Percentiles rank a stretch among this genome's conserved stretches.
phyloP scores from a whole-genome alignment of 306 rosid genomes.

The Phaseolus lunatus region DNA sequence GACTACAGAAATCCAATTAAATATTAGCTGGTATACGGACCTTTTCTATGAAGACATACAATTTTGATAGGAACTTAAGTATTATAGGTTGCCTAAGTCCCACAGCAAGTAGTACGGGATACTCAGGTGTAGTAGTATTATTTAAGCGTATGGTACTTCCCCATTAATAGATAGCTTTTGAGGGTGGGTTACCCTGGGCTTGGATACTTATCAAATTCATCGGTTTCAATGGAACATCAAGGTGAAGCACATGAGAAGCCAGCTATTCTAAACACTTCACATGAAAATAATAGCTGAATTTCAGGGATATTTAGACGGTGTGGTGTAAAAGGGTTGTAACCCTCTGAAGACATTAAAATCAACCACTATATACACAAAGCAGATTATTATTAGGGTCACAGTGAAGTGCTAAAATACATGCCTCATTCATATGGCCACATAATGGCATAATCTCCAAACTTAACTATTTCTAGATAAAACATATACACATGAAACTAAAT shows the following conservation, averaged over 20 bases:
- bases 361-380: background rate
- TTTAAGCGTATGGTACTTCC: no score
- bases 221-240: background rate
- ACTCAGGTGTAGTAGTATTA: no score
- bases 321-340: background rate
- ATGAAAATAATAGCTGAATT: conserved; percentile 15
- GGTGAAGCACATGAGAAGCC: background rate
- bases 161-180: no score
- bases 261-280: conserved; percentile 5
- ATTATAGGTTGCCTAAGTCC: no score
- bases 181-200: no score
- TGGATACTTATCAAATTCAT: background rate
- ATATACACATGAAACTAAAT: conserved; percentile 14
- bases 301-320: background rate
- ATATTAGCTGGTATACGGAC: conserved; percentile 15
- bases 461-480: conserved; percentile 22
- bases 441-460: background rate
- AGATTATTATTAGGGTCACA: background rate
- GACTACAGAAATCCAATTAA: conserved; percentile 29
- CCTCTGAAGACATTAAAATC: conserved; percentile 21
- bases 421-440: background rate
- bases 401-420: background rate
- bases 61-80: background rate
- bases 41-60: conserved; percentile 20
- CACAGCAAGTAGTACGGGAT: no score